These are phyloP conservation scores for Colletotrichum camelliae DNA, from an alignment of 2,329 filamentous ascomycete genomes.

Conservation along the genomic window DNA sequence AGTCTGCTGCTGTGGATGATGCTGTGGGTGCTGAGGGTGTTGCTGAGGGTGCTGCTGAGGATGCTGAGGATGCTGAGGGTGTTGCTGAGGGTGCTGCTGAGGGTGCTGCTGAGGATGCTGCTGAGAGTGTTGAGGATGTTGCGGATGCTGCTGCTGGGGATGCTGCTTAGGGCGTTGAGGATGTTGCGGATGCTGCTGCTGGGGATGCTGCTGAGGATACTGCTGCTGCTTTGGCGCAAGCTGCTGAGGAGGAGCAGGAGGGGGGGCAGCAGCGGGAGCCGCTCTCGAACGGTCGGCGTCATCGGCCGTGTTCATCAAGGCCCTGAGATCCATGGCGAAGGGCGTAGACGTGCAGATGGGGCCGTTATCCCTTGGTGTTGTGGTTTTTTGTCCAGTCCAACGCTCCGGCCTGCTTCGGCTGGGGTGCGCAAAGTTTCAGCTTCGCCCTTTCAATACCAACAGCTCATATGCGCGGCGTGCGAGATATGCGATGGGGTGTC, in stretches of 20 bases:
- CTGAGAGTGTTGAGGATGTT: neutral
- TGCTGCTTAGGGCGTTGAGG: constrained; percentile 23
- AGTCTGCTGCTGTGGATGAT: constrained; percentile 22
- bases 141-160: constrained; percentile 20
- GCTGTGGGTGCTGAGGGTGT: neutral
- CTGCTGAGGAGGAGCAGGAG: neutral
- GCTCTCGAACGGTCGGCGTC: constrained; percentile 43
- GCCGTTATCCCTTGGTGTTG: neutral
- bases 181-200: constrained; percentile 11
- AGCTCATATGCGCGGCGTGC: constrained; percentile 16
- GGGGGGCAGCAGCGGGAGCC: constrained; percentile 28
- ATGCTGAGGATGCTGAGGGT: constrained; percentile 27
- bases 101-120: constrained; percentile 16
- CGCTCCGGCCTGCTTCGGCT: constrained; percentile 17
- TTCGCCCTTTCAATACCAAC: constrained; percentile 6
- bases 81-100: neutral
- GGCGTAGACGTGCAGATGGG: neutral
- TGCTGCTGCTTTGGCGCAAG: no score
- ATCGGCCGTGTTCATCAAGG: constrained; percentile 60
- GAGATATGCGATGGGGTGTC: neutral
- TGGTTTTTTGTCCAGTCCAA: neutral
- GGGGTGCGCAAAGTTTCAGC: constrained; percentile 15
- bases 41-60: constrained; percentile 21
- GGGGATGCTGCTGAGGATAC: constrained; percentile 21
- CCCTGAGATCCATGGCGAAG: constrained; percentile 54